Conservation (phyloP, 345 rosid species). For the Cardamine resedifolia region DNA sequence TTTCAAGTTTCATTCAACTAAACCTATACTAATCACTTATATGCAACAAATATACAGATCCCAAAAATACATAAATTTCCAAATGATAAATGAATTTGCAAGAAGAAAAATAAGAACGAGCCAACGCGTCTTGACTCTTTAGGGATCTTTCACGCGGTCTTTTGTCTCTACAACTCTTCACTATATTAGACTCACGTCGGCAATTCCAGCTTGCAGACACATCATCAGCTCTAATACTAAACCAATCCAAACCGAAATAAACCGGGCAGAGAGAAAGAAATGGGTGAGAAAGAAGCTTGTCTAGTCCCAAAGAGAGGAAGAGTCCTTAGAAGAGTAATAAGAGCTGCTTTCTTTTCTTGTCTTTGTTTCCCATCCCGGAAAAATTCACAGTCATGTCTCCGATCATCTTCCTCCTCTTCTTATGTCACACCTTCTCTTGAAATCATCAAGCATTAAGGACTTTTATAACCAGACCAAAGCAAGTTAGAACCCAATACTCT, state of each 20-base stretch:
- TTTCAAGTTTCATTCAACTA: too few species aligned
- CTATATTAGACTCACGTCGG: conserved; percentile 39
- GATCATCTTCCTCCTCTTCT: conserved; percentile 22
- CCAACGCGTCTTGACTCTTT: conserved; percentile 31
- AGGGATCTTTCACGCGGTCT: conserved; percentile 30
- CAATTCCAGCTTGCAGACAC: conserved; percentile 33
- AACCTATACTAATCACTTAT: conserved; percentile 5
- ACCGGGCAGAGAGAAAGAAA: conserved; percentile 19
- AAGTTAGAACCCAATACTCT: background rate
- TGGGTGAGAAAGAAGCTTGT: conserved; percentile 32
- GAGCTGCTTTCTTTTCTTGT: conserved; percentile 22
- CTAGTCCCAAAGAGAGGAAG: conserved; percentile 51
- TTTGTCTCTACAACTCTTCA: conserved; percentile 7
- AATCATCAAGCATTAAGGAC: conserved; percentile 24
- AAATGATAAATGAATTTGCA: conserved; percentile 11
- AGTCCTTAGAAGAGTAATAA: conserved; percentile 43
- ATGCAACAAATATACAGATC: conserved; percentile 1
- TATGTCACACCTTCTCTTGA: conserved; percentile 28
- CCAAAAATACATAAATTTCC: background rate
- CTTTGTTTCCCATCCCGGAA: conserved; percentile 30
- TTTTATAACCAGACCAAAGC: conserved; percentile 13
- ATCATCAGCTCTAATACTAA: conserved; percentile 7
- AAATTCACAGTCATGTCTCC: background rate
- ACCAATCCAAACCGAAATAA: conserved; percentile 22
- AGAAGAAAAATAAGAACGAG: conserved; percentile 14